Percentiles rank a stretch among this genome's conserved stretches.
Evolutionary conservation across 1,139 yeast species (phyloP).

Genomic region (Candida albicans): DNA sequence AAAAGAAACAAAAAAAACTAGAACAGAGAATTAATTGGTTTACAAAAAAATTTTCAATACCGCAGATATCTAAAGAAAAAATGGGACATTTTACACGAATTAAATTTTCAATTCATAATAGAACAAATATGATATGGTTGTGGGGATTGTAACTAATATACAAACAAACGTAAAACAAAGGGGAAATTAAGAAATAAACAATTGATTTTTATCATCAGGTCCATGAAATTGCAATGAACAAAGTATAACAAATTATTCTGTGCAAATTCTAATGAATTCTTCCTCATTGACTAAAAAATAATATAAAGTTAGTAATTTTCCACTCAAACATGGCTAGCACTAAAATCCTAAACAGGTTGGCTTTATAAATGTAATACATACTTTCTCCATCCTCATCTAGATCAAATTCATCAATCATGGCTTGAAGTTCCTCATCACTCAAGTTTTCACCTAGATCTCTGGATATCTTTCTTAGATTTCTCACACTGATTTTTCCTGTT

Average conservation of each 20-base stretch:
- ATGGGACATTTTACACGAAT: neutral
- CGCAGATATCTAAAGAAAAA: neutral
- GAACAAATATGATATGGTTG: neutral
- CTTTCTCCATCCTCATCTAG: conserved; percentile 94
- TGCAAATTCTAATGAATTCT: conserved; percentile 88
- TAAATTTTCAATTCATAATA: neutral
- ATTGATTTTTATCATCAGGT: too few species aligned
- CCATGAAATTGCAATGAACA: neutral
- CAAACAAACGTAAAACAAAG: too few species aligned
- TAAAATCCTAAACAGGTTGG: neutral
- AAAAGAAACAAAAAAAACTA: too few species aligned
- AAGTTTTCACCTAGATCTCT: conserved; percentile 90
- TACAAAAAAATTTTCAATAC: neutral
- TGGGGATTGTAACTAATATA: too few species aligned
- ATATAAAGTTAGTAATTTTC: conserved; percentile 23
- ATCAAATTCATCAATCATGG: conserved; percentile 98
- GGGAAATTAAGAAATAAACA: too few species aligned
- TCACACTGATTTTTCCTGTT: conserved; percentile 81
- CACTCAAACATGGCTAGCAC: neutral
- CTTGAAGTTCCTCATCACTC: conserved; percentile 88
- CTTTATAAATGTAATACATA: conserved; percentile 26
- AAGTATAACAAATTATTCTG: conserved; percentile 44
- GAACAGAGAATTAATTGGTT: too few species aligned
- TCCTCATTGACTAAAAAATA: conserved; percentile 65
- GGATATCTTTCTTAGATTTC: conserved; percentile 86